Percentiles rank a stretch among this genome's conserved stretches.
Evolutionary conservation across 2,329 filamentous ascomycete species (phyloP).

Genomic region (Huntiella decipiens): DNA sequence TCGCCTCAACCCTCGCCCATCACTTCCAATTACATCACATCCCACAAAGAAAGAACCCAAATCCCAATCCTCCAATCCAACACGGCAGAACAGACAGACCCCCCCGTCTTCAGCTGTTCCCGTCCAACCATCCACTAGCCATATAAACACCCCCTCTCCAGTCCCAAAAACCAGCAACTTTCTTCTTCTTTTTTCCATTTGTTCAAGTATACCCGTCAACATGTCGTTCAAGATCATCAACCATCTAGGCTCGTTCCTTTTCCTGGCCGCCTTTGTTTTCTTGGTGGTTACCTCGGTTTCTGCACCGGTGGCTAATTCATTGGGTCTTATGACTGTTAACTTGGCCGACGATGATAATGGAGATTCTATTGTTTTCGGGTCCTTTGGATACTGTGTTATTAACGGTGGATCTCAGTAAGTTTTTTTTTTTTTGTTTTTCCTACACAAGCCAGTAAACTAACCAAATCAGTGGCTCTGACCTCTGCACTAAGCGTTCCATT

Average conservation of each 20-base stretch:
- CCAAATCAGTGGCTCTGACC: conserved; percentile 20
- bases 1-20: no score
- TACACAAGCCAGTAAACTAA: not conserved
- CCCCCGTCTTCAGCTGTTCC: not conserved
- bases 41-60: no score
- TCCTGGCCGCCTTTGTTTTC: conserved; percentile 35
- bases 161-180: not conserved
- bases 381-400: conserved; percentile 37
- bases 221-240: conserved; percentile 35
- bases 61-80: no score
- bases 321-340: conserved; percentile 34
- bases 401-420: conserved; percentile 15
- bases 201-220: conserved; percentile 12
- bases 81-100: not conserved
- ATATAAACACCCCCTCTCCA: no score
- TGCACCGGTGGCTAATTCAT: conserved; percentile 35
- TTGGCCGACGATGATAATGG: conserved; percentile 21
- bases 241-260: conserved; percentile 37
- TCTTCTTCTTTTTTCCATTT: not conserved
- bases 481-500: conserved; percentile 28
- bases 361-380: conserved; percentile 32
- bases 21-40: no score
- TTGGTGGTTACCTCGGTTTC: conserved; percentile 40
- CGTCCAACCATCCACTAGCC: no score
- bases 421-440: not conserved